Evolutionary conservation across 768 basidiomycete genomes (phyloP).

Genomic region (Amanita phalloides): DNA sequence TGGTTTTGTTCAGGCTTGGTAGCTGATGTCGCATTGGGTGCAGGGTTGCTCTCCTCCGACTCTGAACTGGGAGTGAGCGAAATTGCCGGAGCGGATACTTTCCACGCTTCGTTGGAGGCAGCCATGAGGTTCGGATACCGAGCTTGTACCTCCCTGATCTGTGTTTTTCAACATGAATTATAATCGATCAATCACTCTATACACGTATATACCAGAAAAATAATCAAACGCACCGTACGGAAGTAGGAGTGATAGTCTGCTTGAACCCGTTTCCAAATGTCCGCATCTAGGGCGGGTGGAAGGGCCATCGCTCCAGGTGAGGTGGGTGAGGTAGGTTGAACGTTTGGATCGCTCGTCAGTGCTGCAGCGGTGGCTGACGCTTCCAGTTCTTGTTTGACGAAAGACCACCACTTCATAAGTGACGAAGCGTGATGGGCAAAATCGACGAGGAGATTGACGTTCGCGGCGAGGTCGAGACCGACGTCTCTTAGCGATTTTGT

Average conservation of each 20-base stretch:
- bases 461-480: slow-evolving; percentile 26
- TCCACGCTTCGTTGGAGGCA: slow-evolving; percentile 19
- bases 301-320: slow-evolving; percentile 1
- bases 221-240: slow-evolving; percentile 12
- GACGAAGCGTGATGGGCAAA: slow-evolving; percentile 18
- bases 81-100: slow-evolving; percentile 2
- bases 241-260: slow-evolving; percentile 1
- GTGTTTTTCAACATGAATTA: background rate
- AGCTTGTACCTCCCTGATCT: slow-evolving; percentile 17
- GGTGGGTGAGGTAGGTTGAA: slow-evolving; percentile 2
- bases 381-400: slow-evolving; percentile 18
- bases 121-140: slow-evolving; percentile 17
- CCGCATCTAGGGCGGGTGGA: slow-evolving; percentile 1
- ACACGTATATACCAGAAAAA: background rate
- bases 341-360: slow-evolving; percentile 5
- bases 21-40: background rate
- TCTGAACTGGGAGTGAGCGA: background rate
- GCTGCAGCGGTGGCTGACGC: slow-evolving; percentile 7
- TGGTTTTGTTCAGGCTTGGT: background rate
- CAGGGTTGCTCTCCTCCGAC: background rate
- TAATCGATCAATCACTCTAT: too few species aligned
- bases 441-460: slow-evolving; percentile 22
- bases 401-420: slow-evolving; percentile 22
- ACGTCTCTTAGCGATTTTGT: slow-evolving; percentile 25
- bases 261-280: background rate